phyloP scores from a whole-genome alignment of 1,284 basidiomycete genomes.

The Pascua guehoae region DNA sequence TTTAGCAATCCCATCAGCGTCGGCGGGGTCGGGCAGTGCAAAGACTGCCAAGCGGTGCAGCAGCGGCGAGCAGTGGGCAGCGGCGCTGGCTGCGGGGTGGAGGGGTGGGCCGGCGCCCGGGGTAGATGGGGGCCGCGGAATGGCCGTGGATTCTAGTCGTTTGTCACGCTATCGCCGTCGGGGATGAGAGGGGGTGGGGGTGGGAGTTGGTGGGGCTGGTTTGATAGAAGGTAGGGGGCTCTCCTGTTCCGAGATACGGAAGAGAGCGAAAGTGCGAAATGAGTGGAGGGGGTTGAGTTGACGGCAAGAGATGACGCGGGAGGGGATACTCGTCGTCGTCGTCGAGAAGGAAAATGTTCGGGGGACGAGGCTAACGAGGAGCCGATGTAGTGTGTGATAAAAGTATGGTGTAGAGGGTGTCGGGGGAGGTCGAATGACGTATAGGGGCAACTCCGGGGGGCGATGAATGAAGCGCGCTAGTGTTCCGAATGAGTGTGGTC shows the following conservation, averaged over 20 bases:
- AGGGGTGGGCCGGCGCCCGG: neutral
- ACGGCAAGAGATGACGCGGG: neutral
- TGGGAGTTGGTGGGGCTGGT: neutral
- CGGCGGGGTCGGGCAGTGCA: neutral
- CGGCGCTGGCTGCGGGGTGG: neutral
- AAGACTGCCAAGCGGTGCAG: neutral
- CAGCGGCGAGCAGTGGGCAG: neutral
- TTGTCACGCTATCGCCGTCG: neutral
- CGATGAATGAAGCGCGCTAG: no score
- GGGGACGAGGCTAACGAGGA: no score
- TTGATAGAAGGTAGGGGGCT: neutral
- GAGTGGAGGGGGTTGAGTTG: neutral
- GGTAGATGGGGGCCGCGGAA: no score
- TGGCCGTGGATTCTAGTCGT: neutral
- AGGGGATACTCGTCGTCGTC: neutral
- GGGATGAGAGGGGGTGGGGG: neutral
- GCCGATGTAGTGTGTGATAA: no score
- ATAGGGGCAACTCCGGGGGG: no score
- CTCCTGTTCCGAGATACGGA: neutral
- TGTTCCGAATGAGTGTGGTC: no score
- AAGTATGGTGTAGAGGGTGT: no score
- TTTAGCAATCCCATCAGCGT: conserved; percentile 23
- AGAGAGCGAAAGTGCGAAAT: neutral
- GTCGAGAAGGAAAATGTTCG: no score
- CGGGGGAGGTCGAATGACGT: no score